Evolutionary conservation across 495 filamentous ascomycete genomes (phyloP), one percentile per base, ranked within the genome.

Genomic region (Immersiella caudata): DNA sequence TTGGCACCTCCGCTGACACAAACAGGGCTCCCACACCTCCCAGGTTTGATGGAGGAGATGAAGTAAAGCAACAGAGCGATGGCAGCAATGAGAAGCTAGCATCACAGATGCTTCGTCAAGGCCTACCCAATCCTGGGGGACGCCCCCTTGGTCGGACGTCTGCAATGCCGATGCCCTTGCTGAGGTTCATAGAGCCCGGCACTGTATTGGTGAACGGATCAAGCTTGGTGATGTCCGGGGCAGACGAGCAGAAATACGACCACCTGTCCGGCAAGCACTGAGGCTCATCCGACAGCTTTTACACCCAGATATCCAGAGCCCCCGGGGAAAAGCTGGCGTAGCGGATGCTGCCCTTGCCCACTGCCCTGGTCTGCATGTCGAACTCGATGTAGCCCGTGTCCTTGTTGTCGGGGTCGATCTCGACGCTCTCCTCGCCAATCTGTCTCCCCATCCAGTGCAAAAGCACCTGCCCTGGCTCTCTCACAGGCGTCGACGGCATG

Each of bases 381-480:
- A 52, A n/a, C 12, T 20, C 26, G 16, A 63, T 63, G 24, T 54
- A 36, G 21, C 18, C 25, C n/a, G 16, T 49, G 12, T 62, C 26
- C 11, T 50, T 24, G 60, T 62, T 29, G 18, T 62, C 60, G 60
- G 40, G 40, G 40, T 62, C 60, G 20, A 62, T 62, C 36, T 62
- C 60, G 21, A 62, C 40, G 40, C 49, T 29, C 24, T 20, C 60
- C 40, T 62, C 60, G 35, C 60, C 60, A 4, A 50, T 22, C 60
- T 62, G 60, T 9, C 60, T 35, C 21, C 35, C 60, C 60, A 62
- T 62, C 60, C 60, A 62, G 24, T 62, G 36, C 36, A 62, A 20
- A 49, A 21, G 8, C 20, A 61, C 59, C 8, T 27, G n/a, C 21
- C 59, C 59, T 21, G 35, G 20, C n/a, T 22, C 35, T 6, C 27